These are phyloP conservation scores for Sphaceloma murrayae DNA, from an alignment of 2,329 filamentous ascomycete genomes.

Conservation along the genomic window DNA sequence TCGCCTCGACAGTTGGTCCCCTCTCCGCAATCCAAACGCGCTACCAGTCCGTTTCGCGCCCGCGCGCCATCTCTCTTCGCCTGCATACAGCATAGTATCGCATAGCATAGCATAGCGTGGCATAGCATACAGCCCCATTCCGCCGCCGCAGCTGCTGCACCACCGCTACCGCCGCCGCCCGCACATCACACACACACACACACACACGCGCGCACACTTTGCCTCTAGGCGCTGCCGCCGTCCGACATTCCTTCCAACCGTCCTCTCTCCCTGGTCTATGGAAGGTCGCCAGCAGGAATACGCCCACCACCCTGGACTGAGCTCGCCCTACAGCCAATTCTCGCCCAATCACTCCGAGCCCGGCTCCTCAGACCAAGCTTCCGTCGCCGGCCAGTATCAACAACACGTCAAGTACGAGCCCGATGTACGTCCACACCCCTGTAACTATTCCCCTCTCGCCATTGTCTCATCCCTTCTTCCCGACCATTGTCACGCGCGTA, in stretches of 20 bases:
- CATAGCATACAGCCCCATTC: no score
- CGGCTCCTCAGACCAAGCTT: conserved; percentile 76
- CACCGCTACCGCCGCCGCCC: neutral
- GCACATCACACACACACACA: no score
- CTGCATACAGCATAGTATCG: no score
- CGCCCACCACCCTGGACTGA: conserved; percentile 45
- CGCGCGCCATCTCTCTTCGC: no score
- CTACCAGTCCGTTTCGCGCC: conserved; percentile 1
- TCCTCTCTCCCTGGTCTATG: conserved; percentile 40
- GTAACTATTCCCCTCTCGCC: conserved; percentile 47
- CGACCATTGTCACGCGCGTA: conserved; percentile 61
- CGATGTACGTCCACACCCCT: conserved; percentile 16
- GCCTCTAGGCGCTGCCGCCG: conserved; percentile 33
- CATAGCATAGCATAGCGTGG: no score
- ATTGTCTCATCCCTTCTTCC: conserved; percentile 83
- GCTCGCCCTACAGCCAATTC: conserved; percentile 42
- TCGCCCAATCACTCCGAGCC: conserved; percentile 64
- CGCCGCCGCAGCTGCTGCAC: no score
- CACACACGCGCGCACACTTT: no score
- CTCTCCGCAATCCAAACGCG: conserved; percentile 4
- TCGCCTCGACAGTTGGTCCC: neutral
- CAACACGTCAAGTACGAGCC: conserved; percentile 47
- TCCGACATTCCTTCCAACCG: conserved; percentile 27
- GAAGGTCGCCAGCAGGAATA: conserved; percentile 46
- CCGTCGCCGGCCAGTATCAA: conserved; percentile 75